These are phyloP conservation scores for Pseudozyma sp. DNA, from an alignment of 1,284 basidiomycete genomes.

Conservation along the genomic window DNA sequence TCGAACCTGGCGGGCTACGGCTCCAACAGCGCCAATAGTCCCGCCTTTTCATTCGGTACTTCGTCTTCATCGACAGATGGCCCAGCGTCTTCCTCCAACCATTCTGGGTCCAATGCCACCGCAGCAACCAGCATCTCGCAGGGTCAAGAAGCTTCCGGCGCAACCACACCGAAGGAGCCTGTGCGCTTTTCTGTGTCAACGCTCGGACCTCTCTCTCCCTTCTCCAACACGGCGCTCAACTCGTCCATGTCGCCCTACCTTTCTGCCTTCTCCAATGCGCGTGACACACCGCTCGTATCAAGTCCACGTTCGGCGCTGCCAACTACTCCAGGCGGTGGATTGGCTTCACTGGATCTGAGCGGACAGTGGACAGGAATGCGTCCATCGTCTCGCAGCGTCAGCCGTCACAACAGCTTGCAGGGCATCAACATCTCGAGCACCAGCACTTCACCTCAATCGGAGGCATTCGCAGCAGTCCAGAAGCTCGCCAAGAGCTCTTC, in stretches of 20 bases:
- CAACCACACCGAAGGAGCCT: slow-evolving; percentile 55
- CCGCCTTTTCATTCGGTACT: slow-evolving; percentile 47
- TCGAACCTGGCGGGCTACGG: slow-evolving; percentile 23
- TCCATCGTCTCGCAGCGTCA: slow-evolving; percentile 41
- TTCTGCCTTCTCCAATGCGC: slow-evolving; percentile 66
- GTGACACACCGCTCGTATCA: slow-evolving; percentile 64
- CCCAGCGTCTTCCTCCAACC: slow-evolving; percentile 22
- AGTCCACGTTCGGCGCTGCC: slow-evolving; percentile 52
- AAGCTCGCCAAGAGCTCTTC: slow-evolving; percentile 37
- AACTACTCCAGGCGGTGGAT: slow-evolving; percentile 30
- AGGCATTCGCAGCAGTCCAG: slow-evolving; percentile 20
- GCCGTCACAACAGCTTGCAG: slow-evolving; percentile 52
- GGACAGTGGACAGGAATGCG: slow-evolving; percentile 52
- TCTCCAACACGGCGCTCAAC: slow-evolving; percentile 64
- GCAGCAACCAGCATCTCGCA: slow-evolving; percentile 25
- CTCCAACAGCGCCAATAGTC: slow-evolving; percentile 32
- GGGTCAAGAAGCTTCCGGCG: slow-evolving; percentile 30
- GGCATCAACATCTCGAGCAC: slow-evolving; percentile 30
- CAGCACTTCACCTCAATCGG: slow-evolving; percentile 44
- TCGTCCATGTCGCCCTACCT: slow-evolving; percentile 66
- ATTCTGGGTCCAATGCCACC: slow-evolving; percentile 26
- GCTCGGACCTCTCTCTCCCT: slow-evolving; percentile 61
- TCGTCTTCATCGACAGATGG: slow-evolving; percentile 30
- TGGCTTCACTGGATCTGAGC: slow-evolving; percentile 43
- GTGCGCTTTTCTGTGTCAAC: slow-evolving; percentile 60